A percentile compares a stretch with the other conserved stretches of the same genome.
These are phyloP conservation scores for Coemansia sp. DNA, from an alignment of 192 early-diverging fungal species.

Conservation along the genomic window DNA sequence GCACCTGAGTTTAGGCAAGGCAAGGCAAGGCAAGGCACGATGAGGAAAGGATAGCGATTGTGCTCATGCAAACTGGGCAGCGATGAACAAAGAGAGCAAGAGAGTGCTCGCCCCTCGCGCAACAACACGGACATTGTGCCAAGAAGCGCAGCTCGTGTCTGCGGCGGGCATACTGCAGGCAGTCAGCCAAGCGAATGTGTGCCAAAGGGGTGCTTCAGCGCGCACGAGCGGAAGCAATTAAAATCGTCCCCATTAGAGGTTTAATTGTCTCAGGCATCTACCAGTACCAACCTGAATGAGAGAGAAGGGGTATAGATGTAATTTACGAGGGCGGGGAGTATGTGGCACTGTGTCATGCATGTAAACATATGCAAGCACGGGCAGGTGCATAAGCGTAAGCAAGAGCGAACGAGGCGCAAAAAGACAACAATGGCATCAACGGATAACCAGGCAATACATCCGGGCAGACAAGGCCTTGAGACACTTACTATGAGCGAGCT, in stretches of 20 bases:
- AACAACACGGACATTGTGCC: background rate
- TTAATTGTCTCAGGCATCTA: background rate
- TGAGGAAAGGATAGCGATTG: background rate
- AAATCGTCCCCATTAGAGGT: no score
- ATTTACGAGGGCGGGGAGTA: background rate
- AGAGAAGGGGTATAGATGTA: background rate
- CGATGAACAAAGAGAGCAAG: conserved; percentile 1
- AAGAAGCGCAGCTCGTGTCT: background rate
- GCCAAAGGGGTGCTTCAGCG: background rate
- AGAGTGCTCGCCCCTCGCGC: background rate
- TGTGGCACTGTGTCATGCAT: conserved; percentile 6
- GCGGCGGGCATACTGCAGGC: background rate
- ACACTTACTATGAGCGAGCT: conserved; percentile 53
- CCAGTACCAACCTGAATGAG: background rate
- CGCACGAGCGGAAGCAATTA: background rate
- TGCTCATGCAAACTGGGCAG: background rate
- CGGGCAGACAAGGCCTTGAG: background rate
- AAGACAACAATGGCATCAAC: background rate
- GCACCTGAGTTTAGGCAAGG: conserved; percentile 1
- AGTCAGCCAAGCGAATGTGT: background rate
- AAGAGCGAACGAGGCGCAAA: background rate
- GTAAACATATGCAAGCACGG: background rate
- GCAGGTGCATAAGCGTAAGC: background rate
- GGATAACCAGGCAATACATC: conserved; percentile 1
- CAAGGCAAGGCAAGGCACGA: background rate